Percentiles rank a stretch among this genome's conserved stretches.
These are phyloP conservation scores for Fusarium ramigenum DNA, from an alignment of 2,329 filamentous ascomycete species.

Conservation along the genomic window DNA sequence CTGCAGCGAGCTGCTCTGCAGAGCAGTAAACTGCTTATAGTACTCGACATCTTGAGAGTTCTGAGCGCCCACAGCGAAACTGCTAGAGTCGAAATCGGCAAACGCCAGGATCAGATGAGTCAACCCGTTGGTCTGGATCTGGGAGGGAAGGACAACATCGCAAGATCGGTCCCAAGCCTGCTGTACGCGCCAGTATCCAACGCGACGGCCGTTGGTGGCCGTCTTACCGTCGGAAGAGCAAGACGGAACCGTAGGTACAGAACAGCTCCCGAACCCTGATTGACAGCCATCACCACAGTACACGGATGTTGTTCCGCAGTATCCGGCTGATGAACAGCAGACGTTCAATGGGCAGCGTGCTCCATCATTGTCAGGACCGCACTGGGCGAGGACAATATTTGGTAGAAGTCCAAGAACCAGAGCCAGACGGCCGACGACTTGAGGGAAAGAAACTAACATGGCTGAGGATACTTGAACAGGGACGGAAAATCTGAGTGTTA, in stretches of 20 bases:
- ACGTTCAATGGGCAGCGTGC: neutral
- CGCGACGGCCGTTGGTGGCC: neutral
- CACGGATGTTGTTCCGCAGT: neutral
- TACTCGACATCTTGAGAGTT: neutral
- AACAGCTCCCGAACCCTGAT: neutral
- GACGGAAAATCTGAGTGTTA: rapidly evolving
- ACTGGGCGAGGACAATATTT: neutral
- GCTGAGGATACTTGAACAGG: too few relatives aligned
- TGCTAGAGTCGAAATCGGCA: neutral
- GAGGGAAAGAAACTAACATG: neutral
- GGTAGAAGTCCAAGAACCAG: neutral
- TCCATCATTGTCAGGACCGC: neutral
- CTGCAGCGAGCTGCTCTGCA: neutral
- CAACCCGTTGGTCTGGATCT: neutral
- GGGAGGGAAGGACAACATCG: neutral
- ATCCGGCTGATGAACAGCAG: neutral
- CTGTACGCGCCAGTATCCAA: neutral
- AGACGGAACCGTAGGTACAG: neutral
- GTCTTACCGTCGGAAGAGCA: neutral
- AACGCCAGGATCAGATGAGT: neutral
- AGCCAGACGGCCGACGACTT: neutral
- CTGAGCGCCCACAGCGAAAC: neutral
- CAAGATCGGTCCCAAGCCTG: neutral
- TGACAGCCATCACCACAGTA: neutral
- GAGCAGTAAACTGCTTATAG: neutral